Percentiles rank a stretch among this genome's conserved stretches.
These are phyloP conservation scores for Ascoidea rubescens DNA, from an alignment of 805 yeast genomes.

Conservation along the genomic window DNA sequence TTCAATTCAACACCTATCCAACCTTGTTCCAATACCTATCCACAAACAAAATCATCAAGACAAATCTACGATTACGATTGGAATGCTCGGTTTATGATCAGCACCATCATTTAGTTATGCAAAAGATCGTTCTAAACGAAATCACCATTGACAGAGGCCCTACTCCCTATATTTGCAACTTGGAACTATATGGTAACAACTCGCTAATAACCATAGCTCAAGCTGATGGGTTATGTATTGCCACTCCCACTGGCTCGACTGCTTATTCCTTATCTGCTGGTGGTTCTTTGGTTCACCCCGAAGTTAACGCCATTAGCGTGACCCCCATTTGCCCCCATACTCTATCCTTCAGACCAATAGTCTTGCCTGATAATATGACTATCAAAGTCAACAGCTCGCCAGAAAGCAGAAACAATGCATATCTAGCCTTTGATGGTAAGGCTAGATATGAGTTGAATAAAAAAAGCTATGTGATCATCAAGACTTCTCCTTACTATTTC, in stretches of 20 bases:
- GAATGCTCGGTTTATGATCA: slow-evolving; percentile 58
- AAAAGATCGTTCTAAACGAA: slow-evolving; percentile 78
- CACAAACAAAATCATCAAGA: slow-evolving; percentile 28
- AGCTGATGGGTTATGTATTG: slow-evolving; percentile 86
- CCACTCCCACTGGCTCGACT: slow-evolving; percentile 94
- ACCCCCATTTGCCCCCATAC: slow-evolving; percentile 98
- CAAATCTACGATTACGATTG: slow-evolving; percentile 76
- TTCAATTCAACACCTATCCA: slow-evolving; percentile 27
- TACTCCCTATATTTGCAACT: slow-evolving; percentile 78
- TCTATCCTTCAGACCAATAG: slow-evolving; percentile 79
- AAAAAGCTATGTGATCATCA: slow-evolving; percentile 77
- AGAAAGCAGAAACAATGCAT: slow-evolving; percentile 66
- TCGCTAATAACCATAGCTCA: slow-evolving; percentile 77
- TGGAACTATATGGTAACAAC: slow-evolving; percentile 83
- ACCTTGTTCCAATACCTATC: slow-evolving; percentile 20
- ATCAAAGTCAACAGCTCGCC: slow-evolving; percentile 73
- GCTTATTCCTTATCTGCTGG: slow-evolving; percentile 94
- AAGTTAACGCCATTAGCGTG: slow-evolving; percentile 80
- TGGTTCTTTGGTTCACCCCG: slow-evolving; percentile 89
- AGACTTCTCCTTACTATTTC: slow-evolving; percentile 83
- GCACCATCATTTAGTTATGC: slow-evolving; percentile 33
- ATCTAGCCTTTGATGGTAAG: slow-evolving; percentile 96
- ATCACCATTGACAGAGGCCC: slow-evolving; percentile 90
- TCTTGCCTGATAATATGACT: slow-evolving; percentile 87
- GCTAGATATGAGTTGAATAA: slow-evolving; percentile 64